Conservation (phyloP, 768 basidiomycete genomes). For the Hygrocybe coccinea region DNA sequence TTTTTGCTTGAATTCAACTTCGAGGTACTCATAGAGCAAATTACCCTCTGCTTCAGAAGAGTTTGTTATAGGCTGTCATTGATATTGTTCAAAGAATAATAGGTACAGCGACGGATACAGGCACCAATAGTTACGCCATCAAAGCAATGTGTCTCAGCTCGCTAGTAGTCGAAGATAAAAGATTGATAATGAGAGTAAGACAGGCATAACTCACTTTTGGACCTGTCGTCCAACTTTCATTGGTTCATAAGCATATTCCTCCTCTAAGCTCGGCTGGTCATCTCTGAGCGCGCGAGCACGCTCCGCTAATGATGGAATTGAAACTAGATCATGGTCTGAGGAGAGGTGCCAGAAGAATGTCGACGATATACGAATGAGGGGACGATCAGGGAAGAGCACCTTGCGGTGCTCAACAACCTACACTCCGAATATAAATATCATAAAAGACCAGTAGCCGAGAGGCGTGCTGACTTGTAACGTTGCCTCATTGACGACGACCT, state of each 20-base stretch:
- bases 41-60: too few relatives aligned
- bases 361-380: slow-evolving; percentile 89
- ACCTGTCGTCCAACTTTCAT: slow-evolving; percentile 92
- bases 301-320: slow-evolving; percentile 50
- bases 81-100: too few relatives aligned
- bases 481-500: slow-evolving; percentile 83
- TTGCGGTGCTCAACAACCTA: slow-evolving; percentile 64
- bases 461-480: slow-evolving; percentile 57
- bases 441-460: neutral
- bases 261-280: slow-evolving; percentile 37
- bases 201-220: slow-evolving; percentile 51
- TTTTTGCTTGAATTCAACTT: slow-evolving; percentile 10
- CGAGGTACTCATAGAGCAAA: slow-evolving; percentile 14
- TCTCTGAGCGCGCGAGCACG: slow-evolving; percentile 45
- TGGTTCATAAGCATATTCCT: slow-evolving; percentile 48
- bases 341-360: slow-evolving; percentile 96
- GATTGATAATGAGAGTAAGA: neutral
- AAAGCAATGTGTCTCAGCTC: slow-evolving; percentile 79
- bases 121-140: neutral
- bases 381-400: slow-evolving; percentile 60
- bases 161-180: slow-evolving; percentile 33
- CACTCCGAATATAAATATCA: neutral
- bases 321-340: slow-evolving; percentile 73
- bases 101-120: too few relatives aligned
- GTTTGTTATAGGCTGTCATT: too few relatives aligned